Conservation (phyloP, 805 yeast genomes). For the Pichia ethanolica region DNA sequence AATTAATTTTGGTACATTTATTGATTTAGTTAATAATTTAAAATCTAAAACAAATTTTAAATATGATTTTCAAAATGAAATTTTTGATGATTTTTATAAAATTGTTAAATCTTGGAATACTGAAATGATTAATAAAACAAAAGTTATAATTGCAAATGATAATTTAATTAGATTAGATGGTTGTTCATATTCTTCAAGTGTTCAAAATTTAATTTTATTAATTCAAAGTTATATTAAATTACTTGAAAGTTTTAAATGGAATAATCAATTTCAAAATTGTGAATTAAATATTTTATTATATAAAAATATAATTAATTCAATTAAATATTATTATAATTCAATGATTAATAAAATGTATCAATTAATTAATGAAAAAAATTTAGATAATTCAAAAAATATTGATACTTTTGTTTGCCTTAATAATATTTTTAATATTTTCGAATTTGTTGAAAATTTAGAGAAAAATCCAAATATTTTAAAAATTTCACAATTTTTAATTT, state of each 20-base stretch:
- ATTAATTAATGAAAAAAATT: background rate
- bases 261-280: conserved; percentile 54
- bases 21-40: conserved; percentile 14
- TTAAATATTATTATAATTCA: conserved; percentile 42
- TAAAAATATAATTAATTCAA: conserved; percentile 55
- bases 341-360: conserved; percentile 14
- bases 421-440: conserved; percentile 19
- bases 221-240: conserved; percentile 35
- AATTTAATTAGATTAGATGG: conserved; percentile 35
- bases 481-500: conserved; percentile 12
- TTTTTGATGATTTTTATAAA: conserved; percentile 18
- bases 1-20: conserved; percentile 10
- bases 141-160: conserved; percentile 53
- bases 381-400: conserved; percentile 9
- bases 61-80: conserved; percentile 20
- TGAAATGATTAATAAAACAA: conserved; percentile 26
- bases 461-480: conserved; percentile 8
- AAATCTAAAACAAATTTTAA: conserved; percentile 15
- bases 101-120: conserved; percentile 21
- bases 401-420: conserved; percentile 25
- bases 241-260: conserved; percentile 61
- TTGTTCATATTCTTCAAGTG: conserved; percentile 24
- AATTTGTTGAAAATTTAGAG: conserved; percentile 9
- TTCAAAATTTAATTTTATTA: conserved; percentile 21
- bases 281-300: conserved; percentile 52